phyloP scores from a whole-genome alignment of 169 alveolate genomes.

The Plasmodium reichenowi region DNA sequence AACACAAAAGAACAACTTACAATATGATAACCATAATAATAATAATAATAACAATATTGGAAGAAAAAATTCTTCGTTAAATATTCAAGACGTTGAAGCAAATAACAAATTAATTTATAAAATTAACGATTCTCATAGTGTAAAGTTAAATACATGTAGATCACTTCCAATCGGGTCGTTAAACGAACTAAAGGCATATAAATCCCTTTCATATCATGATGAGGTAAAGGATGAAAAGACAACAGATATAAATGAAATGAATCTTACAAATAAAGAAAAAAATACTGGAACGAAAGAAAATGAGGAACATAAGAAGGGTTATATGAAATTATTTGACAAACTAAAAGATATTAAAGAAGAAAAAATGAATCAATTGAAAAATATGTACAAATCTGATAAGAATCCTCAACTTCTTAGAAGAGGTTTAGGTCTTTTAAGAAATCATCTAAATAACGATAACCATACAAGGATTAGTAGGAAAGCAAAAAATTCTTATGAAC shows the following conservation, averaged over 20 bases:
- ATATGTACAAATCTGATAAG: slow-evolving; percentile 63
- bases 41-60: too few relatives aligned
- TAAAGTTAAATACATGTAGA: too few relatives aligned
- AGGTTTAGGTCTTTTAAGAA: slow-evolving; percentile 38
- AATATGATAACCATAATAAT: too few relatives aligned
- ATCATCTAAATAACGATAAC: slow-evolving; percentile 18
- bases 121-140: too few relatives aligned
- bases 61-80: too few relatives aligned
- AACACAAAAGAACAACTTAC: too few relatives aligned
- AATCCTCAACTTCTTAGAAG: slow-evolving; percentile 23
- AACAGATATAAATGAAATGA: not conserved
- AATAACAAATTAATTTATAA: too few relatives aligned
- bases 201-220: not conserved
- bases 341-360: slow-evolving; percentile 67
- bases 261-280: slow-evolving; percentile 8
- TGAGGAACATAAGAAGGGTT: slow-evolving; percentile 17
- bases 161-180: too few relatives aligned
- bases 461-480: not conserved
- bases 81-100: too few relatives aligned
- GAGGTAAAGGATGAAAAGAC: too few relatives aligned
- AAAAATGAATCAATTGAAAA: slow-evolving; percentile 55
- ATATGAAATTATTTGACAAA: slow-evolving; percentile 29
- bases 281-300: not conserved
- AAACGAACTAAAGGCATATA: slow-evolving; percentile 7
- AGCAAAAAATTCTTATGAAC: not conserved